Conservation (phyloP, 345 rosid genomes). For the Populus nigra region DNA sequence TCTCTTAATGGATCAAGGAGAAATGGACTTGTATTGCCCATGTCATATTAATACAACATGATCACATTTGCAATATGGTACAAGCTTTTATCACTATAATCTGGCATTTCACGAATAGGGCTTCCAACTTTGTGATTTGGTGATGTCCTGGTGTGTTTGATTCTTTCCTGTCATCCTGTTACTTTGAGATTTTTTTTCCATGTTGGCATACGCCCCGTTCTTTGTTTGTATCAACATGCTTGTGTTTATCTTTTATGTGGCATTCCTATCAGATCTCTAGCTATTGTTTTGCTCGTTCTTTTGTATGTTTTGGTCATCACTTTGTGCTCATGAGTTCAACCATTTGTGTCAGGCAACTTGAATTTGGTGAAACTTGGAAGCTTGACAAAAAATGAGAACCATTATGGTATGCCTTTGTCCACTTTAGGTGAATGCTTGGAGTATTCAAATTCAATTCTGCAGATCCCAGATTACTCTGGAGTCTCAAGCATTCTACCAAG, state of each 20-base stretch:
- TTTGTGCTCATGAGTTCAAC: background rate
- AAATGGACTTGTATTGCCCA: background rate
- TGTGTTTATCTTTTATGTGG: too few relatives aligned
- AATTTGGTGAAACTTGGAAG: conserved; percentile 5
- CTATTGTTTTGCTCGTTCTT: background rate
- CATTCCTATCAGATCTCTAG: too few relatives aligned
- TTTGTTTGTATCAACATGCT: too few relatives aligned
- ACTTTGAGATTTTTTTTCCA: too few relatives aligned
- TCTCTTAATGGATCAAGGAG: background rate
- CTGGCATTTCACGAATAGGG: background rate
- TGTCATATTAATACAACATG: background rate
- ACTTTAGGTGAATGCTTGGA: background rate
- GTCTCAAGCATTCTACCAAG: conserved; percentile 6
- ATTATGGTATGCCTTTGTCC: background rate
- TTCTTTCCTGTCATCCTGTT: too few relatives aligned
- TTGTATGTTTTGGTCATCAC: background rate
- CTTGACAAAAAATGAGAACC: background rate
- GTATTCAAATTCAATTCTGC: conserved; percentile 8
- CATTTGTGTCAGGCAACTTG: conserved; percentile 2
- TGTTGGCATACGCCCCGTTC: too few relatives aligned
- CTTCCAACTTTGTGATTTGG: background rate
- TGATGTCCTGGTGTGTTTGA: too few relatives aligned
- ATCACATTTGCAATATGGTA: background rate
- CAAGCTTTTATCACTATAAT: background rate
- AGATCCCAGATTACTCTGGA: conserved; percentile 13